Conservation (phyloP, 306 rosid genomes). For the Vicia faba region DNA sequence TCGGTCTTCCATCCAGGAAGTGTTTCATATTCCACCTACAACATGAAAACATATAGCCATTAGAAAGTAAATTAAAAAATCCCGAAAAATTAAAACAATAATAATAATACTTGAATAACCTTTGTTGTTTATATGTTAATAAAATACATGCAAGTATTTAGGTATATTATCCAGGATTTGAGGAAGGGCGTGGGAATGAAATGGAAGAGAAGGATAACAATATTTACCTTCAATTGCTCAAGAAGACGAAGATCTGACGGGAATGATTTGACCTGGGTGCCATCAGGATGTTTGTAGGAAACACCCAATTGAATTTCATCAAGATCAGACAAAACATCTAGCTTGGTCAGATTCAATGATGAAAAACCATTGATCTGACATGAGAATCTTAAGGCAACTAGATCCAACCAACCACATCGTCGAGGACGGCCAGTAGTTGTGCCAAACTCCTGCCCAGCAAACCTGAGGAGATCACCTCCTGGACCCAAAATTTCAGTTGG, state of each 20-base stretch:
- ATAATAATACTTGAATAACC: constrained; percentile 22
- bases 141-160: constrained; percentile 13
- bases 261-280: constrained; percentile 70
- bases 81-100: neutral
- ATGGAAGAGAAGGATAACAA: constrained; percentile 1
- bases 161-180: constrained; percentile 12
- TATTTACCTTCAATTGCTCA: constrained; percentile 76
- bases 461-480: constrained; percentile 85
- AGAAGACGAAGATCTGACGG: constrained; percentile 86
- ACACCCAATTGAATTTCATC: constrained; percentile 78
- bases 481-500: constrained; percentile 86
- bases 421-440: constrained; percentile 98
- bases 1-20: constrained; percentile 88
- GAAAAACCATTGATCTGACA: constrained; percentile 93
- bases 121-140: constrained; percentile 4
- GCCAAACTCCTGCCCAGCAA: constrained; percentile 96
- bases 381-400: constrained; percentile 70
- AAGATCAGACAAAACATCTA: constrained; percentile 83
- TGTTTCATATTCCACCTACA: constrained; percentile 85
- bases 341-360: constrained; percentile 87
- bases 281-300: constrained; percentile 63
- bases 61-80: constrained; percentile 8
- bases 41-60: constrained; percentile 30
- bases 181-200: neutral
- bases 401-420: constrained; percentile 97